Evolutionary conservation across 2,329 filamentous ascomycete species (phyloP).

Genomic region (Claviceps pusilla): DNA sequence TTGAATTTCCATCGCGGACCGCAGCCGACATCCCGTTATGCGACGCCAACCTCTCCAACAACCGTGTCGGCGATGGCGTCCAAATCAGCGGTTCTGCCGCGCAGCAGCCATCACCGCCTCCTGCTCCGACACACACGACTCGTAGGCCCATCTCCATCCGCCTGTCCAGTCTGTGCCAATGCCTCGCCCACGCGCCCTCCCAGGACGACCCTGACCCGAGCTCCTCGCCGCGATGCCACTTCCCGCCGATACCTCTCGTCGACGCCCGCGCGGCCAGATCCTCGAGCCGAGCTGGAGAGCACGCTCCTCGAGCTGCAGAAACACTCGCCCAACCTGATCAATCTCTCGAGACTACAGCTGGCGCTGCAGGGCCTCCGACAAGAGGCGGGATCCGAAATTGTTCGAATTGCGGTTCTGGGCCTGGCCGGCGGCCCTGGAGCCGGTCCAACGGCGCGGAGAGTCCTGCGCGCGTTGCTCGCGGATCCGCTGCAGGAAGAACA

Average conservation of each 20-base stretch:
- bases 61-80: conserved; percentile 16
- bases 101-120: conserved; percentile 14
- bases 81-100: conserved; percentile 15
- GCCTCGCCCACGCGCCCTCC: conserved; percentile 9
- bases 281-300: conserved; percentile 40
- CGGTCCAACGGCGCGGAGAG: conserved; percentile 38
- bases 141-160: conserved; percentile 9
- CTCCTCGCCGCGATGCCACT: conserved; percentile 7
- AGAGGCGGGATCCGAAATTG: conserved; percentile 37
- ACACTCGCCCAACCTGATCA: conserved; percentile 45
- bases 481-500: conserved; percentile 51
- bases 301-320: conserved; percentile 46
- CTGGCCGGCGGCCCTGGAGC: conserved; percentile 25
- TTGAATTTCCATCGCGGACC: no score
- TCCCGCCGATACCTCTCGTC: conserved; percentile 15
- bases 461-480: conserved; percentile 55
- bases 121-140: conserved; percentile 10
- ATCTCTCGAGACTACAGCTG: conserved; percentile 56
- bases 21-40: no score
- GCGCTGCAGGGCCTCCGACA: conserved; percentile 51
- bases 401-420: conserved; percentile 43
- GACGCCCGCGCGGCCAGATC: conserved; percentile 13
- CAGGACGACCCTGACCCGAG: conserved; percentile 9
- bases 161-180: conserved; percentile 20
- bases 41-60: background rate